These are phyloP conservation scores for Phaeoacremonium minimum DNA, from an alignment of 2,329 filamentous ascomycete species.

Conservation along the genomic window DNA sequence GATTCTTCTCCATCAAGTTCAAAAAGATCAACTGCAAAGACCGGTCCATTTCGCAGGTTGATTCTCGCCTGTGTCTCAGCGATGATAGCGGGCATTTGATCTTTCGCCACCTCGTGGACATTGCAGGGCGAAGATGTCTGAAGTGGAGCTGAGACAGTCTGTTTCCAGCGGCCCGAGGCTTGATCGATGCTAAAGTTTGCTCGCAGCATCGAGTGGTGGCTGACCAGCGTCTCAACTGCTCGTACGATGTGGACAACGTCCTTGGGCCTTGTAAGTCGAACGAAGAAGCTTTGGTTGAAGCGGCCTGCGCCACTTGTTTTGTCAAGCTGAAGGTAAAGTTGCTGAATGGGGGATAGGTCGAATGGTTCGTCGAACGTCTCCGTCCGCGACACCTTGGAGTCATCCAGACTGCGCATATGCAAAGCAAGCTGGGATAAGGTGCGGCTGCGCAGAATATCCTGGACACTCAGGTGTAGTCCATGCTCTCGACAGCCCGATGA, in stretches of 20 bases:
- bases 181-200: constrained; percentile 19
- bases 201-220: constrained; percentile 29
- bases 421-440: too few species aligned
- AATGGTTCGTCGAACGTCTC: constrained; percentile 22
- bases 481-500: constrained; percentile 28
- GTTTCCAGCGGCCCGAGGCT: constrained; percentile 16
- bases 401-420: too few species aligned
- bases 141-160: constrained; percentile 15
- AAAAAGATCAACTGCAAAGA: constrained; percentile 18
- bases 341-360: constrained; percentile 37
- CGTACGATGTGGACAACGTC: constrained; percentile 7
- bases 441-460: constrained; percentile 26
- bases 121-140: constrained; percentile 14
- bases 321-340: constrained; percentile 31
- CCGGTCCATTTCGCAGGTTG: constrained; percentile 14
- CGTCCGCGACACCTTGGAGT: constrained; percentile 7
- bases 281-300: constrained; percentile 39
- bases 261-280: constrained; percentile 25
- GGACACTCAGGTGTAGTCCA: constrained; percentile 22
- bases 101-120: not conserved
- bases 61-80: constrained; percentile 18
- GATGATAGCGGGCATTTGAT: constrained; percentile 15
- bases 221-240: constrained; percentile 19
- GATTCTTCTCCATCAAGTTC: constrained; percentile 5
- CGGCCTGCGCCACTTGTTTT: constrained; percentile 24